Percentiles rank a stretch among this genome's conserved stretches.
phyloP scores from a whole-genome alignment of 345 rosid species.

The Toxicodendron radicans region DNA sequence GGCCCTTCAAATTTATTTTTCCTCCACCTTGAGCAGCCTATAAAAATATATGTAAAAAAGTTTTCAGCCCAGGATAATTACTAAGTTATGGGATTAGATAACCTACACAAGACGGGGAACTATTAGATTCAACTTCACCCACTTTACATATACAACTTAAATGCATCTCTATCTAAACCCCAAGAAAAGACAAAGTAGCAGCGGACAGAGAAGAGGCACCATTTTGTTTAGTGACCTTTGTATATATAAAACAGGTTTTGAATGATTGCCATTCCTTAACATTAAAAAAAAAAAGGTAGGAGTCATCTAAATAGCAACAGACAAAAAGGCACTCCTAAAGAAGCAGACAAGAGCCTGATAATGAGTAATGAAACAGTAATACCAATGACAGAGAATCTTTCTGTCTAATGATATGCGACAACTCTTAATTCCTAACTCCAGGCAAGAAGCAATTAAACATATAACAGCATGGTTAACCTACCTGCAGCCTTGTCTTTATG shows the following conservation, averaged over 20 bases:
- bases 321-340: no score
- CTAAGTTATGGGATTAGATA: background rate
- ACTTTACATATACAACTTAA: background rate
- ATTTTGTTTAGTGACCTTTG: background rate
- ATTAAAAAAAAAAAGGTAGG: no score
- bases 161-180: background rate
- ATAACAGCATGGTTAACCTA: constrained; percentile 35
- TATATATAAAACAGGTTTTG: background rate
- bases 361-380: background rate
- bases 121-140: background rate
- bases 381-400: background rate
- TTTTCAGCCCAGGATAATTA: background rate
- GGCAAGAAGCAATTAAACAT: background rate
- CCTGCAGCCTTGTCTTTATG: constrained; percentile 94
- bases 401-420: background rate
- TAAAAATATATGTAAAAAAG: constrained; percentile 3
- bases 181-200: background rate
- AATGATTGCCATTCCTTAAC: no score
- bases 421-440: background rate
- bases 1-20: constrained; percentile 73
- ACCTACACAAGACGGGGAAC: background rate
- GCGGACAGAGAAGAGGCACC: background rate
- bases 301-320: background rate
- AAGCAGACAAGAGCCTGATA: background rate
- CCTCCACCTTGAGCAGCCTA: constrained; percentile 93